Percentiles rank a stretch among this genome's conserved stretches.
These are phyloP conservation scores for Beauveria sp. DNA, from an alignment of 2,329 filamentous ascomycete genomes.

Conservation along the genomic window DNA sequence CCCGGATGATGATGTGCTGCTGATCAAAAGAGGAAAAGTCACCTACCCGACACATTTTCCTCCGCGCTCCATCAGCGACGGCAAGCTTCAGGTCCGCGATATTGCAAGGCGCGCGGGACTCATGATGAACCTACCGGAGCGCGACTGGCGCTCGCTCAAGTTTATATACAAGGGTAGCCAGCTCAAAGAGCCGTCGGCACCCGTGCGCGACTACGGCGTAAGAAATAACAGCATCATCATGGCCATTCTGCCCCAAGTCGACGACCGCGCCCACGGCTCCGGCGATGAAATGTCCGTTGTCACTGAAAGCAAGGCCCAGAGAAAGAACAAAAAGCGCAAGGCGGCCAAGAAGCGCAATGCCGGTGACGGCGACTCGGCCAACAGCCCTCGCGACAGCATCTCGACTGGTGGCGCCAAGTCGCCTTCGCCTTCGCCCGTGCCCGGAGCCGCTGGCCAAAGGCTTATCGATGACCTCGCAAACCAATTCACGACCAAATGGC, in stretches of 20 bases:
- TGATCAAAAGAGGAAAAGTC: slow-evolving; percentile 60
- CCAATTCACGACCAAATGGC: slow-evolving; percentile 55
- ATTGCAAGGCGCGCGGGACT: slow-evolving; percentile 60
- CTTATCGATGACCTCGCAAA: slow-evolving; percentile 59
- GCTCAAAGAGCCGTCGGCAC: slow-evolving; percentile 55
- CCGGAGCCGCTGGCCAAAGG: slow-evolving; percentile 31
- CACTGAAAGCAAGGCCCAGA: slow-evolving; percentile 31
- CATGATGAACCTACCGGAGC: slow-evolving; percentile 54
- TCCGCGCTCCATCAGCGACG: slow-evolving; percentile 66
- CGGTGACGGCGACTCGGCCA: slow-evolving; percentile 32
- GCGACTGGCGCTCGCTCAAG: slow-evolving; percentile 46
- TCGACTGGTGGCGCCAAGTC: slow-evolving; percentile 25
- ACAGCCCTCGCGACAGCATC: slow-evolving; percentile 37
- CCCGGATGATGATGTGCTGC: slow-evolving; percentile 59
- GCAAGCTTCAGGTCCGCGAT: slow-evolving; percentile 59
- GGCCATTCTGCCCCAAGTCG: slow-evolving; percentile 33
- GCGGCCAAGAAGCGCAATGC: slow-evolving; percentile 32
- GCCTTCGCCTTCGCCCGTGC: slow-evolving; percentile 21
- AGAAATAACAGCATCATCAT: slow-evolving; percentile 55
- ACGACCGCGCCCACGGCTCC: slow-evolving; percentile 28
- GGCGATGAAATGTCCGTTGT: slow-evolving; percentile 37
- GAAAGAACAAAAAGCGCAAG: slow-evolving; percentile 31
- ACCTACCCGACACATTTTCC: slow-evolving; percentile 67
- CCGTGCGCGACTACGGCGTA: slow-evolving; percentile 53
- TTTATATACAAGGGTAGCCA: slow-evolving; percentile 67